Conservation (phyloP, 2,329 filamentous ascomycete species). For the Mycosphaerella arachidis region DNA sequence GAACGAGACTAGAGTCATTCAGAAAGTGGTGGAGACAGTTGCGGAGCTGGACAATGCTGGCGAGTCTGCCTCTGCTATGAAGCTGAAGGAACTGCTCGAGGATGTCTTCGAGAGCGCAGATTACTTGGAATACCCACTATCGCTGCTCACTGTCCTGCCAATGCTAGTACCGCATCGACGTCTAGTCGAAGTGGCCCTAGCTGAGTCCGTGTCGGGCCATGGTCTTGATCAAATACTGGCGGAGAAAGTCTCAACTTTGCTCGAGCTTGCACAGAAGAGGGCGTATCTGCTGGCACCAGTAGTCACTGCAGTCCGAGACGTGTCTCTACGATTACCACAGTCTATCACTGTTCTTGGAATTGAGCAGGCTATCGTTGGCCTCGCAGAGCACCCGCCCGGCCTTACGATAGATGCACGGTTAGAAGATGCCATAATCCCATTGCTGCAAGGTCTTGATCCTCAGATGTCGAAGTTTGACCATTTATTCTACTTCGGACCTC, state of each 20-base stretch:
- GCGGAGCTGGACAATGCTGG: not conserved
- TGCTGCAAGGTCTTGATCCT: slow-evolving; percentile 30
- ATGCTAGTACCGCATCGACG: slow-evolving; percentile 36
- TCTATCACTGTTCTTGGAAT: slow-evolving; percentile 34
- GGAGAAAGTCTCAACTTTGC: slow-evolving; percentile 14
- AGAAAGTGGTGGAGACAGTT: slow-evolving; percentile 20
- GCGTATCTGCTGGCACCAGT: slow-evolving; percentile 32
- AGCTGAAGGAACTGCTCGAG: slow-evolving; percentile 18
- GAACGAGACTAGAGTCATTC: slow-evolving; percentile 21
- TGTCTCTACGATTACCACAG: slow-evolving; percentile 24
- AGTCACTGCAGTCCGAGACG: slow-evolving; percentile 22
- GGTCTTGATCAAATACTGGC: slow-evolving; percentile 6
- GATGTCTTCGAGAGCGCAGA: slow-evolving; percentile 47
- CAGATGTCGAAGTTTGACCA: slow-evolving; percentile 32
- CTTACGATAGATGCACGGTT: slow-evolving; percentile 43
- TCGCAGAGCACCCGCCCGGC: slow-evolving; percentile 39
- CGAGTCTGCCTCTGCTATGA: not conserved
- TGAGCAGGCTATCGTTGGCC: slow-evolving; percentile 37
- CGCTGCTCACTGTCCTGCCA: slow-evolving; percentile 36
- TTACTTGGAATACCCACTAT: slow-evolving; percentile 44
- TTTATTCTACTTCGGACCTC: slow-evolving; percentile 42
- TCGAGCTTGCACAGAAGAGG: slow-evolving; percentile 24
- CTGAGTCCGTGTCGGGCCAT: slow-evolving; percentile 12
- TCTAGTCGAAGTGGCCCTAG: slow-evolving; percentile 23
- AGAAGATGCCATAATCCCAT: slow-evolving; percentile 38